Conservation (phyloP, 176 grass and related monocot species). For the Calamus simplicifolius region DNA sequence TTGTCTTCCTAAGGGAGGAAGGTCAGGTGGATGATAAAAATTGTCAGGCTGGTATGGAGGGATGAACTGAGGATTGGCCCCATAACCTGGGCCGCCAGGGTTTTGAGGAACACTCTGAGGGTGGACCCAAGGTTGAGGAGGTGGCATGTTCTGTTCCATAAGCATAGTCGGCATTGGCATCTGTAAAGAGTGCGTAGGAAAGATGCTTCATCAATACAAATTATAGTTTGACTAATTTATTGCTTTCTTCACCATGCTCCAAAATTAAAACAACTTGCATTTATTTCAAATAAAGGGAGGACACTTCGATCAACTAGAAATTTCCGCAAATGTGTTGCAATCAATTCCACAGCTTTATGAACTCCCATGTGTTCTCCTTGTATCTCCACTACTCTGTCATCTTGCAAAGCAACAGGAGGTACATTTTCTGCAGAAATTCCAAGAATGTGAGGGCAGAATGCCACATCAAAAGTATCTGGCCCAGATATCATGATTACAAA, state of each 20-base stretch:
- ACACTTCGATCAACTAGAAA: slow-evolving; percentile 97
- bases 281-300: slow-evolving; percentile 78
- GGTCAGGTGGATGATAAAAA: slow-evolving; percentile 64
- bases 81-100: slow-evolving; percentile 54
- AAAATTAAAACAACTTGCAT: slow-evolving; percentile 30
- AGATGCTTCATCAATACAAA: no score
- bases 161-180: slow-evolving; percentile 55
- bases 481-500: no score
- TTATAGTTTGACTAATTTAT: no score
- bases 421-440: slow-evolving; percentile 59
- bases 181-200: slow-evolving; percentile 18
- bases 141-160: slow-evolving; percentile 72
- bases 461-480: slow-evolving; percentile 11
- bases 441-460: slow-evolving; percentile 1
- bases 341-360: slow-evolving; percentile 93
- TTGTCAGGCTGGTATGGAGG: slow-evolving; percentile 56
- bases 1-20: slow-evolving; percentile 63
- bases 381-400: slow-evolving; percentile 98
- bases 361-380: slow-evolving; percentile 70
- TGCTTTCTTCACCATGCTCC: not conserved
- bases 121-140: slow-evolving; percentile 69
- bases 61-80: slow-evolving; percentile 70
- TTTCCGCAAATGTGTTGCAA: slow-evolving; percentile 80
- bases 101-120: slow-evolving; percentile 44
- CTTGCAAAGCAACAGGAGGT: slow-evolving; percentile 77